Percentiles rank a stretch among this genome's conserved stretches.
These are phyloP conservation scores for Ceraceosorus guamensis DNA, from an alignment of 1,284 basidiomycete genomes.

Conservation along the genomic window DNA sequence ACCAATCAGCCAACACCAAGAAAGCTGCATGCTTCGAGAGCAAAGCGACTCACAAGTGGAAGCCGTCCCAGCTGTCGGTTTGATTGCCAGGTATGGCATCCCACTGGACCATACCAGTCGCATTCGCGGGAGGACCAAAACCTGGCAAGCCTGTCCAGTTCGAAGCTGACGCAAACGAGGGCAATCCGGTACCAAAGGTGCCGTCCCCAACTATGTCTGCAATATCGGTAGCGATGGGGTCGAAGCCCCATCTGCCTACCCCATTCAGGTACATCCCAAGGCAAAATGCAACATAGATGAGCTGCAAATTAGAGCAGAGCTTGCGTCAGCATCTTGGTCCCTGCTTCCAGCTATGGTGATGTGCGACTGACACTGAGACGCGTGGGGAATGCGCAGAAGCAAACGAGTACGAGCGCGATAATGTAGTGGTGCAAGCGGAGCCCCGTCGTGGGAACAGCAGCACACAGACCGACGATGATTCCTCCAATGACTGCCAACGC, in stretches of 20 bases:
- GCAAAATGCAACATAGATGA: slow-evolving; percentile 56
- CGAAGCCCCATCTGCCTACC: slow-evolving; percentile 54
- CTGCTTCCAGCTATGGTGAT: slow-evolving; percentile 64
- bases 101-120: slow-evolving; percentile 56
- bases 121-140: slow-evolving; percentile 7
- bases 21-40: too few relatives aligned
- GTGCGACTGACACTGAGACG: slow-evolving; percentile 54
- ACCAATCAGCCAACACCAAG: too few relatives aligned
- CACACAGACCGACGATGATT: slow-evolving; percentile 60
- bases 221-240: slow-evolving; percentile 68
- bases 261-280: slow-evolving; percentile 65
- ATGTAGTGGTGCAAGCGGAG: slow-evolving; percentile 56
- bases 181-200: slow-evolving; percentile 61
- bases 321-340: slow-evolving; percentile 68
- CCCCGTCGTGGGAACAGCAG: slow-evolving; percentile 58
- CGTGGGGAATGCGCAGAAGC: slow-evolving; percentile 73
- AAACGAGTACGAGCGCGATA: slow-evolving; percentile 65
- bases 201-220: slow-evolving; percentile 71
- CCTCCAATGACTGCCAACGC: slow-evolving; percentile 56
- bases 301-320: slow-evolving; percentile 66
- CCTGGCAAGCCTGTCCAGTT: slow-evolving; percentile 5
- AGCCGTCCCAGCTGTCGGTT: slow-evolving; percentile 60
- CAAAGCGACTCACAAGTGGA: slow-evolving; percentile 53
- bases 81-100: slow-evolving; percentile 53
- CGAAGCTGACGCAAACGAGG: slow-evolving; percentile 61